Conservation (phyloP, 768 basidiomycete genomes). For the Kwoniella dendrophila region DNA sequence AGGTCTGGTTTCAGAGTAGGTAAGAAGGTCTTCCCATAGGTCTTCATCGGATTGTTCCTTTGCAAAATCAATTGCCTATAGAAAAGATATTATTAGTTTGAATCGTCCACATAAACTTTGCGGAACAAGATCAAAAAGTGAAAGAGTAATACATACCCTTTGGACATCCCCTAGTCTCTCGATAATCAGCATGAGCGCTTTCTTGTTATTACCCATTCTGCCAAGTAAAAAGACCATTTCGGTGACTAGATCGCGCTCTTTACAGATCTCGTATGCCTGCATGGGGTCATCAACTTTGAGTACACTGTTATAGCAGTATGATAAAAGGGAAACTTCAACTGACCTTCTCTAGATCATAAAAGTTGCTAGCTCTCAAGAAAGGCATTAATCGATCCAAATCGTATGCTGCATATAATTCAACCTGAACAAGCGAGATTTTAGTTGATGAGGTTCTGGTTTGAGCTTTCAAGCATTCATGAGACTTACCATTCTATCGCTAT, state of each 20-base stretch:
- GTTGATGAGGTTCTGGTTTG: slow-evolving; percentile 1
- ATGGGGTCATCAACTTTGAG: no score
- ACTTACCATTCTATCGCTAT: slow-evolving; percentile 80
- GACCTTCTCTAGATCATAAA: slow-evolving; percentile 85
- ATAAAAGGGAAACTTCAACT: no score
- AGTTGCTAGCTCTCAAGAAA: slow-evolving; percentile 85
- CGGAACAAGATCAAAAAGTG: no score
- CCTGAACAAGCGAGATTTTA: slow-evolving; percentile 58
- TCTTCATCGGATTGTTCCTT: slow-evolving; percentile 96
- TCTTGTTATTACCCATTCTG: slow-evolving; percentile 96
- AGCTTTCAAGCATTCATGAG: not conserved
- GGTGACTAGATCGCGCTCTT: slow-evolving; percentile 78
- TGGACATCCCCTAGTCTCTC: slow-evolving; percentile 91
- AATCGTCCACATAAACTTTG: no score
- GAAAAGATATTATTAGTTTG: no score
- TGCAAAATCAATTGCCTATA: slow-evolving; percentile 94
- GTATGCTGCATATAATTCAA: slow-evolving; percentile 89
- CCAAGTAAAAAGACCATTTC: slow-evolving; percentile 99
- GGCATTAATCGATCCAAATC: slow-evolving; percentile 78
- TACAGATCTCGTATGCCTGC: slow-evolving; percentile 84
- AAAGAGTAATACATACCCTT: slow-evolving; percentile 61
- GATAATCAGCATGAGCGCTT: slow-evolving; percentile 90
- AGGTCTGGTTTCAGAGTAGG: slow-evolving; percentile 94
- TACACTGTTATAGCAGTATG: no score
- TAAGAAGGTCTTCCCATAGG: slow-evolving; percentile 93